Base-by-base conservation (phyloP, 768 basidiomycete genomes). In the Exsudoporus frostii region DNA sequence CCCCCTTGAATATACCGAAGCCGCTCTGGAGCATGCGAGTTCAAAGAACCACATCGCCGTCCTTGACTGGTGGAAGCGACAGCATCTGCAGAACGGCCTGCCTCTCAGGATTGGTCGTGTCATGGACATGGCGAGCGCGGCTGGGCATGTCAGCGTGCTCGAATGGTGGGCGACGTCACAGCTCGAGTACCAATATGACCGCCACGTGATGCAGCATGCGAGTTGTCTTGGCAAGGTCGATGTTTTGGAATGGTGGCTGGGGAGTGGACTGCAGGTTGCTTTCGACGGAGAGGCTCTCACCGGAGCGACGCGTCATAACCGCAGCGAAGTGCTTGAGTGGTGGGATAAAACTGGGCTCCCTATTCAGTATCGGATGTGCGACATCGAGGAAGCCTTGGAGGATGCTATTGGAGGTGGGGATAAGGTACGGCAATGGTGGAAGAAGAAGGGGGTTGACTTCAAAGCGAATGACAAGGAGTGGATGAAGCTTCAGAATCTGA, bases 301-400 rank as follows among this genome's bases (percentile, higher is more conserved):
- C 5, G 85, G 87, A 24, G 92, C 92, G 25, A 92, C 92, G 25
- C 77, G 85, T 60, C 84, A 91, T 67, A 90, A 92, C 58, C 79
- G 87, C 37, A 85, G 86, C 24, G 86, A 88, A 58, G 87, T 92
- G 29, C 72, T 95, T 22, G 85, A 90, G 56, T 95, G 92, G 92
- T 94, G 92, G 92, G 80, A 89, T 56, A 81, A 80, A 62, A 86
- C 82, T 38, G 86, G 86, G 7, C 73, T 93, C 45, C 79, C 87
- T 4, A 83, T 93, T 52, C 88, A 89, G 62, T 95, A 92, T 70
- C 81, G 92, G 48, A 84, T 92, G 80, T 93, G 92, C 65, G 92
- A 95, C 67, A 84, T 95, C 45, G 92, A 95, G 65, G 92, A 93
- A 74, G 92, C 92, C 4, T 68, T 94, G 60, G 92, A 93, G 66